Evolutionary conservation across 371 early-diverging fungal genomes (phyloP), one percentile per base, ranked within the genome.

Genomic region (Blyttiomyces sp.): DNA sequence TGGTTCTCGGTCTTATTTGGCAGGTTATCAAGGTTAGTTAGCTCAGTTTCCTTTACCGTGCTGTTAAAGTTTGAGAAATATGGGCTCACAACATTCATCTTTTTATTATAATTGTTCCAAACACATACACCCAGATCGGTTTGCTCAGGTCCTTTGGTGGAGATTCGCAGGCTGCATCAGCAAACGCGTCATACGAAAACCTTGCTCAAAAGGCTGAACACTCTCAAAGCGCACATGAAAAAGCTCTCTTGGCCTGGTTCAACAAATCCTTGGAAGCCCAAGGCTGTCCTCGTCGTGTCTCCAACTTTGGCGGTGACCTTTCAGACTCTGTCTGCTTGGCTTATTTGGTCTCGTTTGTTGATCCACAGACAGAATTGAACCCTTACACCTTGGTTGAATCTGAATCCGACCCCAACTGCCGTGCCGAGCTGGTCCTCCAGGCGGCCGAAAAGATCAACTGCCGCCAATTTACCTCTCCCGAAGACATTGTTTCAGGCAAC

Each of bases 1-100:
- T 74, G 24, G 57, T 48, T 27, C 49, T 71, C n/a, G 74, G 74
- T 6, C 48, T 74, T 21, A 54, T 74, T 52, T 74, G 74, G 74
- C 74, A 74, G 60, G 56, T 74, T 23, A 74, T 74, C 48, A 74
- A 74, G 69, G 71, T 66, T 31, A 43, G 39, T 57, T 31, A 7
- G 16, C 3, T 28, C 27, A 13, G 6, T 13, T 21, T 6, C 6
- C 30, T 13, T 51, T 33, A 19, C 28, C 16, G 5, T 19, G 6
- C 27, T 39, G 11, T 39, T 39, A 39, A 39, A 39, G 11, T 39
- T 39, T 39, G 11, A n/a, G n/a, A n/a, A n/a, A n/a, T n/a, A n/a
- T n/a, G n/a, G n/a, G n/a, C n/a, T n/a, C n/a, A n/a, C n/a, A n/a
- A n/a, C n/a, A n/a, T n/a, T n/a, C n/a, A n/a, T n/a, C n/a, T n/a